These are phyloP conservation scores for Nakataea oryzae DNA, from an alignment of 2,329 filamentous ascomycete genomes.

Conservation along the genomic window DNA sequence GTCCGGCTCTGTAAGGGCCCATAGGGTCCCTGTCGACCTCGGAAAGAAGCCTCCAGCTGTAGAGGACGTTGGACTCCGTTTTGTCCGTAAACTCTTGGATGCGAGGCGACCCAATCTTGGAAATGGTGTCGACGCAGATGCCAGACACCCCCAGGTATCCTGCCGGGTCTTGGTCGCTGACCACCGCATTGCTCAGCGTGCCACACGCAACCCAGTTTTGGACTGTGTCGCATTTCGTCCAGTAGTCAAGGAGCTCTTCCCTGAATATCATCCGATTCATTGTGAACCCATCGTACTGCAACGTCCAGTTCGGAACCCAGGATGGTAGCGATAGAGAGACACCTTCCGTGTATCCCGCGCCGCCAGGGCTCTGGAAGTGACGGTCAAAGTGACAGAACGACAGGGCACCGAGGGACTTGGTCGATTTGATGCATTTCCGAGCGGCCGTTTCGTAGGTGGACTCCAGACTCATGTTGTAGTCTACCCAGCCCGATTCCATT, in stretches of 20 bases:
- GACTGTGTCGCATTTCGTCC: too few relatives aligned
- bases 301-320: not conserved
- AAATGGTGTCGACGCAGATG: not conserved
- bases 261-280: rapidly evolving
- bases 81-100: not conserved
- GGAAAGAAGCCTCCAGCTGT: not conserved
- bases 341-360: too few relatives aligned
- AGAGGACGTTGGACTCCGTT: rapidly evolving
- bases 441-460: not conserved
- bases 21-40: not conserved
- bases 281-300: not conserved
- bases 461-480: not conserved
- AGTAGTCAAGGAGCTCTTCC: not conserved
- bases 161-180: not conserved
- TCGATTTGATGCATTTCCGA: not conserved
- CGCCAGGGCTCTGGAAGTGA: too few relatives aligned
- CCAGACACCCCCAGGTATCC: not conserved
- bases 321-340: not conserved
- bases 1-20: not conserved
- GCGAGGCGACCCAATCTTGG: not conserved
- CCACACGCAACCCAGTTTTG: too few relatives aligned
- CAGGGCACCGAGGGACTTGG: not conserved
- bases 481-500: not conserved
- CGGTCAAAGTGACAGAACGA: not conserved
- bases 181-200: not conserved